Evolutionary conservation across 768 basidiomycete species (phyloP).

Genomic region (Tulasnella calospora): DNA sequence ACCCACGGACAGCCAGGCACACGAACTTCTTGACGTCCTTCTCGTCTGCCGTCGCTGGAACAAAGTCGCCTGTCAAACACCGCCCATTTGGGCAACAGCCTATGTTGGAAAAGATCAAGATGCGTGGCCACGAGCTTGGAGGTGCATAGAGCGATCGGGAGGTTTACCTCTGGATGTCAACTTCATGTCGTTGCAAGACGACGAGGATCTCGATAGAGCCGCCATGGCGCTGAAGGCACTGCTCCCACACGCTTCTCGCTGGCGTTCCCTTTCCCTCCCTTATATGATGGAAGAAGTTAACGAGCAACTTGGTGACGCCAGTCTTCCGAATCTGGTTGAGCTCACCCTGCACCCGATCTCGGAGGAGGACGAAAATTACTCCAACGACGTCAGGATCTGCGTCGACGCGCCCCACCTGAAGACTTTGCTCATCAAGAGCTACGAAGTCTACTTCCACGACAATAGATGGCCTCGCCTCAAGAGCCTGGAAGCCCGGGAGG

Average conservation of each 20-base stretch:
- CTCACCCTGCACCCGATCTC: background rate
- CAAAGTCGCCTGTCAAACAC: background rate
- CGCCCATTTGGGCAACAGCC: background rate
- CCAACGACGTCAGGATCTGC: background rate
- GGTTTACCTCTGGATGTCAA: background rate
- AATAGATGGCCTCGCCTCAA: background rate
- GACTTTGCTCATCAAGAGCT: background rate
- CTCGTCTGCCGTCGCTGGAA: background rate
- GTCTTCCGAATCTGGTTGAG: background rate
- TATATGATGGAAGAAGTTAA: background rate
- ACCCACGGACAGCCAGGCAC: background rate
- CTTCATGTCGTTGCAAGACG: background rate
- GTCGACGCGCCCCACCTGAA: background rate
- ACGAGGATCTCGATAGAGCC: background rate
- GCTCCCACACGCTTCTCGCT: background rate
- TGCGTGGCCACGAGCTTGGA: background rate
- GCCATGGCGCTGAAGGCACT: background rate
- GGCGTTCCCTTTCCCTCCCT: background rate
- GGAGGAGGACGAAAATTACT: background rate
- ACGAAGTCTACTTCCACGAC: background rate
- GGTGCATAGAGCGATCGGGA: background rate
- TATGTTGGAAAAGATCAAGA: background rate
- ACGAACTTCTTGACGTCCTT: background rate
- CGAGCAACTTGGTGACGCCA: background rate
- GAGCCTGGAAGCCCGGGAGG: background rate